phyloP scores from a whole-genome alignment of 768 basidiomycete species.

The Sporobolomyces pararoseus region DNA sequence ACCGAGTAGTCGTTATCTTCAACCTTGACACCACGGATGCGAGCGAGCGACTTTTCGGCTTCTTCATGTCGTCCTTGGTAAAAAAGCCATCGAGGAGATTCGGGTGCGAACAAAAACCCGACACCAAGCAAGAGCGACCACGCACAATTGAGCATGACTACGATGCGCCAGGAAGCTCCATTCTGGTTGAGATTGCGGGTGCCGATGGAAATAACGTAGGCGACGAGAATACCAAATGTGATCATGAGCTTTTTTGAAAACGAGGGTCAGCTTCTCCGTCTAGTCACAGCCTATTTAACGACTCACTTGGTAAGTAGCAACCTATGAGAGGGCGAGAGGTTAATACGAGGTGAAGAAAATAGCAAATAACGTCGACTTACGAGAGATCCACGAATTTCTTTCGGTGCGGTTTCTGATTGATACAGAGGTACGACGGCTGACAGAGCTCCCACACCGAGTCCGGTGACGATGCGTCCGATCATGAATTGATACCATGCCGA shows the following conservation, averaged over 20 bases:
- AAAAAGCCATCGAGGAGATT: constrained; percentile 65
- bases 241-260: constrained; percentile 55
- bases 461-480: constrained; percentile 57
- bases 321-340: no score
- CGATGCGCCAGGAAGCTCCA: constrained; percentile 61
- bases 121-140: constrained; percentile 63
- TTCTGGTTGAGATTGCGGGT: constrained; percentile 54
- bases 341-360: no score
- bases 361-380: background rate
- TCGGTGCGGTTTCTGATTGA: constrained; percentile 69
- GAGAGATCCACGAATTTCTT: constrained; percentile 64
- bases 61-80: constrained; percentile 55
- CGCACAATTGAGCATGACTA: constrained; percentile 55
- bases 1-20: constrained; percentile 43
- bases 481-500: constrained; percentile 62
- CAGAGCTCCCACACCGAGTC: constrained; percentile 66
- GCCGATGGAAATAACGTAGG: constrained; percentile 64
- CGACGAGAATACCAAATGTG: constrained; percentile 61
- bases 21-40: constrained; percentile 33
- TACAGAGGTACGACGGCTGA: constrained; percentile 69
- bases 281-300: no score
- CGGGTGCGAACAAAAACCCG: constrained; percentile 69
- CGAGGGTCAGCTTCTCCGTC: constrained; percentile 1
- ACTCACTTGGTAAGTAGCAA: constrained; percentile 33
- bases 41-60: constrained; percentile 53